Conservation (phyloP, 495 filamentous ascomycete genomes). For the Penicillium goetzii region DNA sequence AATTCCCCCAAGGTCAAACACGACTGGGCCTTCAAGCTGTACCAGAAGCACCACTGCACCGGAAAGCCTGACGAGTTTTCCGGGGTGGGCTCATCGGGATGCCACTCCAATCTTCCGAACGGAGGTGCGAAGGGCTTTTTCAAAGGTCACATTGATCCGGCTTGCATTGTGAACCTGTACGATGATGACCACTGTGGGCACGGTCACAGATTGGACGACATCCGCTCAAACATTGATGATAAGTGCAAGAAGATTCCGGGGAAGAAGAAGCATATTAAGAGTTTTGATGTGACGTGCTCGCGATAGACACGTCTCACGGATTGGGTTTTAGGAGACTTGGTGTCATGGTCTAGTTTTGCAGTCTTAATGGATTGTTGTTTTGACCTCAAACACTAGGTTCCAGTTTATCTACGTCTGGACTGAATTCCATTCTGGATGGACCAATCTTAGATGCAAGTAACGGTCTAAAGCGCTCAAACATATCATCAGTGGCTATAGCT, state of each 20-base stretch:
- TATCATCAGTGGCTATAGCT: no score
- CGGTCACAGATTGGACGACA: conserved; percentile 2
- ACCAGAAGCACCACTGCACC: conserved; percentile 13
- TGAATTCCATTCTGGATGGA: no score
- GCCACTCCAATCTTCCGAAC: conserved; percentile 11
- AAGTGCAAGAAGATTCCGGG: conserved; percentile 6
- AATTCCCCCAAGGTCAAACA: background rate
- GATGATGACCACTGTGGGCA: conserved; percentile 20
- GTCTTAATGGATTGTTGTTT: background rate
- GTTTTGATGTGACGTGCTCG: conserved; percentile 23
- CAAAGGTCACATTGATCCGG: conserved; percentile 12
- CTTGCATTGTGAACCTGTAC: conserved; percentile 20
- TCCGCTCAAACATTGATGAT: background rate
- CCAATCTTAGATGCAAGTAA: no score
- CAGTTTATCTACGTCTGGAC: background rate
- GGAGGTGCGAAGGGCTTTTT: conserved; percentile 12
- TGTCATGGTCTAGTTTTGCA: background rate
- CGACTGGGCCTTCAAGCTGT: conserved; percentile 23
- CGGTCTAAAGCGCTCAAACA: no score
- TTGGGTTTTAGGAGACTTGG: background rate
- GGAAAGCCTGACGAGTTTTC: conserved; percentile 5
- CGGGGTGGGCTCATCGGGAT: conserved; percentile 17
- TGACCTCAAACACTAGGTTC: background rate
- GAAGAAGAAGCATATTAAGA: conserved; percentile 16
- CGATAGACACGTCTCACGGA: background rate